These are phyloP conservation scores for Penicillium sumatraense DNA, from an alignment of 2,329 filamentous ascomycete species.

Conservation along the genomic window DNA sequence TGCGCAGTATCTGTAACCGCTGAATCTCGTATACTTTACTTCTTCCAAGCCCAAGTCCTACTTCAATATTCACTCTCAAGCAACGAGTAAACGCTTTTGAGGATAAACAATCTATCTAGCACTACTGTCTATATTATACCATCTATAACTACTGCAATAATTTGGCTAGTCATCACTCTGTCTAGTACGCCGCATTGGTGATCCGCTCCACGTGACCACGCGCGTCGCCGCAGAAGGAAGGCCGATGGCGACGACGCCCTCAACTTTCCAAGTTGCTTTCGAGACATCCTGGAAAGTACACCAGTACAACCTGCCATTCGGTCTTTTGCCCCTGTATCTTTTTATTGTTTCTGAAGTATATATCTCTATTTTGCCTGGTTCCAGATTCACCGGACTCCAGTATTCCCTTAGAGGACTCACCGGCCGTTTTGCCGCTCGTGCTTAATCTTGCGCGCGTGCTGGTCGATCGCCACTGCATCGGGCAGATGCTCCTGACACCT, in stretches of 20 bases:
- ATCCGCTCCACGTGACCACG: constrained; percentile 38
- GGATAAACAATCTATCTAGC: too few species aligned
- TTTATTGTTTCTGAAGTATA: not conserved
- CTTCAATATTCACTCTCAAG: too few species aligned
- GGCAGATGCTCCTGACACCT: constrained; percentile 22
- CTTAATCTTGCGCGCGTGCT: constrained; percentile 29
- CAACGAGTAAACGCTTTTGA: too few species aligned
- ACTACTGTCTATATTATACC: too few species aligned
- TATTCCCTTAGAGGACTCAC: constrained; percentile 4
- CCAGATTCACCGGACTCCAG: not conserved
- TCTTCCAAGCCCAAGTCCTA: too few species aligned
- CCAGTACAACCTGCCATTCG: constrained; percentile 3
- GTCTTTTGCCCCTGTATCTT: not conserved
- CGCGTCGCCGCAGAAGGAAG: constrained; percentile 32
- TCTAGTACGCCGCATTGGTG: not conserved
- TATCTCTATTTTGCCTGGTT: not conserved
- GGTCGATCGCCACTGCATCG: constrained; percentile 29
- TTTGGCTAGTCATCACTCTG: too few species aligned
- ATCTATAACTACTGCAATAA: too few species aligned
- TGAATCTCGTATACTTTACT: too few species aligned
- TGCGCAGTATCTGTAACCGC: too few species aligned
- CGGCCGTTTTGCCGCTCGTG: constrained; percentile 26
- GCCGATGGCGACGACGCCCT: constrained; percentile 11
- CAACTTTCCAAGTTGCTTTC: constrained; percentile 5
- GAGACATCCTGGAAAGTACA: not conserved